Conservation (phyloP, 1,284 basidiomycete species). For the Austropuccinia psidii region DNA sequence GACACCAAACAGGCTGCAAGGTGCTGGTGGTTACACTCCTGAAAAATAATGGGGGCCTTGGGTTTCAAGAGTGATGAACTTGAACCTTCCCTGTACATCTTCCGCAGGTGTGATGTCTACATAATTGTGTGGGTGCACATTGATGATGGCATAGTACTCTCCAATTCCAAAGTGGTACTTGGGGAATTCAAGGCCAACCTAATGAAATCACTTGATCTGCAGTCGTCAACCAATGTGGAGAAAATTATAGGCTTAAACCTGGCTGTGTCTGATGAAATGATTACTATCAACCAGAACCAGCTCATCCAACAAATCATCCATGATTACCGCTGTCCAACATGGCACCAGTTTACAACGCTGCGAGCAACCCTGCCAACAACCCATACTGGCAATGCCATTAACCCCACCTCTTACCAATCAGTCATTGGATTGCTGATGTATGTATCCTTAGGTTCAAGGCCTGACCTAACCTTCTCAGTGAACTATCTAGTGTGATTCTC, state of each 20-base stretch:
- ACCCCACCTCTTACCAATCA: conserved; percentile 42
- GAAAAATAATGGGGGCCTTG: background rate
- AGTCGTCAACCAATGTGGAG: too few species aligned
- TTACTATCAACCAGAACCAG: too few species aligned
- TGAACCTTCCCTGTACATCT: background rate
- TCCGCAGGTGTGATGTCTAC: background rate
- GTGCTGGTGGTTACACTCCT: background rate
- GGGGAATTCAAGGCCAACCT: too few species aligned
- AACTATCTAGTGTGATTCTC: conserved; percentile 47
- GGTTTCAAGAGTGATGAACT: background rate
- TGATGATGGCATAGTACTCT: background rate
- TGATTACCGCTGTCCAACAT: too few species aligned
- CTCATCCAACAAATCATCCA: too few species aligned
- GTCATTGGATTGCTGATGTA: conserved; percentile 51
- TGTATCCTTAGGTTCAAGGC: conserved; percentile 48
- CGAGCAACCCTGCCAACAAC: background rate
- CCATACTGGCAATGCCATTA: background rate
- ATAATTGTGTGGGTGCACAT: background rate
- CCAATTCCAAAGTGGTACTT: too few species aligned
- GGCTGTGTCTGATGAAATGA: too few species aligned
- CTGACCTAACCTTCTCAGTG: conserved; percentile 51
- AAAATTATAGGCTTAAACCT: too few species aligned
- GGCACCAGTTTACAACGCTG: too few species aligned
- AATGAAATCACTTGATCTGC: too few species aligned
- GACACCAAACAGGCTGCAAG: background rate